Base-by-base conservation (phyloP, 441 rosid genomes). In the Corymbia citriodora region DNA sequence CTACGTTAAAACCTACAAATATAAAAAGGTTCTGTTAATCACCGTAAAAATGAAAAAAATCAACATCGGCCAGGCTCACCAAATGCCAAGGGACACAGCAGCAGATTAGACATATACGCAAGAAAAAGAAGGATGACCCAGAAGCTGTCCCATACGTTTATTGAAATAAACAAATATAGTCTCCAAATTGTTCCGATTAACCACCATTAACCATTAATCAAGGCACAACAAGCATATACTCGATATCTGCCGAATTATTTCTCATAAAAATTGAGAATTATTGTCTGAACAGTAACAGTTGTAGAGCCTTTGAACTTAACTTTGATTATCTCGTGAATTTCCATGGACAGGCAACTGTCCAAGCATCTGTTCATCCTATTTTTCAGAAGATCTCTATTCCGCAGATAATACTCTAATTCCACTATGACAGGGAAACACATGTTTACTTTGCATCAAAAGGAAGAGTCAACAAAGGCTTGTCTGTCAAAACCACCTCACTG, bases 1-100 rank as follows among this genome's bases (percentile, higher is more conserved):
- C 95, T 50, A 93, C 94, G 40, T 92, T 93, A 91, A 92, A 93
- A 82, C 94, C 95, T 93, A 92, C 89, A 89, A 68, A 87, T 36
- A 45, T 14, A 68, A 15, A 74, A 74, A 40, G 52, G 85, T 16
- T 74, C n/a, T 40, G 85, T 74, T 74, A 74, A 74, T 74, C 29
- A 74, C 29, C 21, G 40, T 12, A 16, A 74, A 74, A 50, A 74
- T 74, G 85, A 74, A 40, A 40, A 74, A 74, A 74, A 48, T 8
- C 17, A 74, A 74, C 85, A 40, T 6, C 17, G 83, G 83, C 50
- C 40, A 74, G 50, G 29, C n/a, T 40, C 85, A 40, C 17, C 50
- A 40, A 74, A 40, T 74, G 85, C 40, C n/a, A 2, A 74, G 85
- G 85, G n/a, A 74, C 21, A 11, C 85, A 74, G 21, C 85, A 40